A percentile compares a stretch with the other conserved stretches of the same genome.
phyloP scores from a whole-genome alignment of 2,329 filamentous ascomycete genomes.

The Trichophyton equinum region DNA sequence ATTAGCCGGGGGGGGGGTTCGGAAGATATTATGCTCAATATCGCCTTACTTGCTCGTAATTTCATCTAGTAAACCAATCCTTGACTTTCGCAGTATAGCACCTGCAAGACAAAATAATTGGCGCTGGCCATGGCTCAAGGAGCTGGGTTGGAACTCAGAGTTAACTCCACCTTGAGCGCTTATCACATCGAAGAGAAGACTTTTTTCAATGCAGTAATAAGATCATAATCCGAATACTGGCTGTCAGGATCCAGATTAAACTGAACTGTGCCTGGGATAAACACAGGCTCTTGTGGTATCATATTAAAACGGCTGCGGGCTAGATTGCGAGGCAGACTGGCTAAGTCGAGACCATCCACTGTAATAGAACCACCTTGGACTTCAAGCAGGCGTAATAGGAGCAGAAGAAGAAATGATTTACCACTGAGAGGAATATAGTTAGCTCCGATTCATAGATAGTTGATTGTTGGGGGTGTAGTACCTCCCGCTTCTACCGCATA shows the following conservation, averaged over 20 bases:
- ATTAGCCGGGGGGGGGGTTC: background rate
- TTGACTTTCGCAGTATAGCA: conserved; percentile 48
- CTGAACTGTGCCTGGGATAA: conserved; percentile 83
- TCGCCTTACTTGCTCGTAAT: conserved; percentile 40
- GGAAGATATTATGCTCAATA: background rate
- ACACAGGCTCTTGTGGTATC: conserved; percentile 90
- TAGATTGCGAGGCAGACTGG: conserved; percentile 75
- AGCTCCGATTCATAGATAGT: conserved; percentile 4
- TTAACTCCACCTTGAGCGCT: conserved; percentile 29
- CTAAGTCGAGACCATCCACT: conserved; percentile 67
- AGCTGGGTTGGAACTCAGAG: conserved; percentile 37
- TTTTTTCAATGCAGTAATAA: conserved; percentile 26
- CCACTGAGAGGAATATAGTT: conserved; percentile 36
- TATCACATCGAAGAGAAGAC: conserved; percentile 27
- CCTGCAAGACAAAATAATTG: conserved; percentile 53
- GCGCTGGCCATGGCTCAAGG: conserved; percentile 38
- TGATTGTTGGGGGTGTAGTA: conserved; percentile 3
- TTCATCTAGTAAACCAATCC: conserved; percentile 54
- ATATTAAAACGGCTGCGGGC: conserved; percentile 80
- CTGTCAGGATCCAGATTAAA: conserved; percentile 82
- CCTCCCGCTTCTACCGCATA: conserved; percentile 86
- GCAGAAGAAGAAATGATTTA: conserved; percentile 83
- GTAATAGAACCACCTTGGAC: conserved; percentile 49
- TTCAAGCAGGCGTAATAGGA: conserved; percentile 94
- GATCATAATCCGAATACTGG: conserved; percentile 20